Evolutionary conservation across 148 eudicot genomes (phyloP).

Genomic region (Rhododendron ovatum): DNA sequence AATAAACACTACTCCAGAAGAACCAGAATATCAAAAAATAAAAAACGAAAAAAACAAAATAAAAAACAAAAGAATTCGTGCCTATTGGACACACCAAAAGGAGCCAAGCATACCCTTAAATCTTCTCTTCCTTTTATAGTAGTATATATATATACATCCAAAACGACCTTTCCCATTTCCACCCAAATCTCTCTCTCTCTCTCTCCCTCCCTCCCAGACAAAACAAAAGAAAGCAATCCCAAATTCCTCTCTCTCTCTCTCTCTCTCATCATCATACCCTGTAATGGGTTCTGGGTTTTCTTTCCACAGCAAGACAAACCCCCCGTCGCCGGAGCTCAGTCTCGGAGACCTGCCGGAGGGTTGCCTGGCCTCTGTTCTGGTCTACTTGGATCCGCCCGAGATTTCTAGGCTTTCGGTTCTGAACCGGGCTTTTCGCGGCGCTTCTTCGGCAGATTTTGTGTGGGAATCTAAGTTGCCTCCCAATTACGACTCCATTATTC

Average conservation of each 20-base stretch:
- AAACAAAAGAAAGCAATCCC: background rate
- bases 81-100: background rate
- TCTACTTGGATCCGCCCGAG: conserved; percentile 60
- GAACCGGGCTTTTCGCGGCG: conserved; percentile 41
- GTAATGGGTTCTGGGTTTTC: conserved; percentile 53
- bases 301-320: conserved; percentile 14
- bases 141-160: background rate
- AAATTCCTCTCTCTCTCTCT: background rate
- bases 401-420: conserved; percentile 58
- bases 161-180: background rate
- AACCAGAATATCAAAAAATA: too few species aligned
- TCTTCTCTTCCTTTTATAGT: background rate
- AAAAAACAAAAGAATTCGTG: background rate
- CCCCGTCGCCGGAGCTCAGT: conserved; percentile 26
- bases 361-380: conserved; percentile 61
- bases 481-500: conserved; percentile 40
- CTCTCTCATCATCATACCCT: background rate
- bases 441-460: conserved; percentile 78
- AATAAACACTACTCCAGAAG: too few species aligned
- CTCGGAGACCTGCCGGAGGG: conserved; percentile 87
- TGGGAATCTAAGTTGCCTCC: conserved; percentile 81
- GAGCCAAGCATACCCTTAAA: background rate
- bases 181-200: background rate
- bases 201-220: background rate
- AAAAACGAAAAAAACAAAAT: too few species aligned